Evolutionary conservation across 2,329 filamentous ascomycete genomes (phyloP), one percentile per base, ranked within the genome.

Genomic region (Monosporascus ibericus): DNA sequence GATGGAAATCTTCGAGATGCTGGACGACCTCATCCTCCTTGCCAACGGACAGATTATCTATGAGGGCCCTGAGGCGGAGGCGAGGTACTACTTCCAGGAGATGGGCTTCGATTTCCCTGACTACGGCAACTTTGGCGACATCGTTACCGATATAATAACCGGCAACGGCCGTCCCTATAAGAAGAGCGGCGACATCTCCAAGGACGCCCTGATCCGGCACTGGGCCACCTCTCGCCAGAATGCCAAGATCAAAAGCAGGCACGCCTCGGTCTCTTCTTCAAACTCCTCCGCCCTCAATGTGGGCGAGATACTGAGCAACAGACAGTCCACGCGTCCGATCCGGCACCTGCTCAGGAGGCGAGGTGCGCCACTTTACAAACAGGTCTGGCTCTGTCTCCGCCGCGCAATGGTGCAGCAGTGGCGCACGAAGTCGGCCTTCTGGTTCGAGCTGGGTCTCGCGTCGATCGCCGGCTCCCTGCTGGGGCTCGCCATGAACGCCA

Each of bases 111-210:
- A 63, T 0, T 80, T 84, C 53, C 75, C 75, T 1, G 54, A 64
- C 17, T 70, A 76, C 52, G 71, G 70, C 44, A 85, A 85, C 56
- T 74, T 73, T 6, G 81, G 77, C 8, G 82, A 85, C 55, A 70
- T 79, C 1, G 72, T 84, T 24, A 81, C 81, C n/a, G 81, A 85
- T 50, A 83, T 84, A 56, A 77, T 84, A 58, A 80, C 79, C 0
- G 80, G 80, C 3, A 78, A 82, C 55, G 79, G 80, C 1, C 67
- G 72, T 15, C 62, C 69, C 14, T 82, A 82, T 65, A 78, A 79
- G 56, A 58, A 54, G 3, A 61, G 60, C 0, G 75, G 75, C 5
- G 74, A 79, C 39, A 70, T 76, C 27, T 73, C 72, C 36, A 75
- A 76, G 30, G 69, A 76, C n/a, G 60, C 69, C 8, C 68, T 82